Conservation (phyloP, 345 rosid species). For the Salix arbutifolia region DNA sequence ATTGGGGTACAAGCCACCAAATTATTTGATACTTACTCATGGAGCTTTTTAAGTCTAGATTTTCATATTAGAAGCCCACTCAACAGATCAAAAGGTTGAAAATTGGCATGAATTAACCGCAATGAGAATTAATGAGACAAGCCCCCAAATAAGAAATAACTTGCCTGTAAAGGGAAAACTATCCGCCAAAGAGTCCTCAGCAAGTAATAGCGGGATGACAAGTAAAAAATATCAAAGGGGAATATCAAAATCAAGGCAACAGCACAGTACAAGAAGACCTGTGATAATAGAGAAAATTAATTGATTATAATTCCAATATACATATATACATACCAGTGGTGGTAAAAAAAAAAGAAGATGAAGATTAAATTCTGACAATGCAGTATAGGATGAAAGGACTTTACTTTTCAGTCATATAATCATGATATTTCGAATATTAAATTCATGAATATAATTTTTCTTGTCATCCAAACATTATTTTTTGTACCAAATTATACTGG, state of each 20-base stretch:
- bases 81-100: constrained; percentile 8
- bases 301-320: not conserved
- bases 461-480: not conserved
- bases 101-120: constrained; percentile 1
- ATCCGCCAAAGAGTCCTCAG: constrained; percentile 84
- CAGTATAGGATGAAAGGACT: not conserved
- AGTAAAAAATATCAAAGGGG: constrained; percentile 80
- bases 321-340: no score
- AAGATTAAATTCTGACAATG: not conserved
- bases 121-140: constrained; percentile 3
- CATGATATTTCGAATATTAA: no score
- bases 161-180: constrained; percentile 83
- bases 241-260: constrained; percentile 63
- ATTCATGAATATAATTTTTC: no score
- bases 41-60: not conserved
- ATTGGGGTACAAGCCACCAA: not conserved
- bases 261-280: constrained; percentile 77
- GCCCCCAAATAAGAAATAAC: constrained; percentile 10
- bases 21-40: not conserved
- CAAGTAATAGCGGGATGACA: constrained; percentile 76
- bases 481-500: not conserved
- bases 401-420: not conserved
- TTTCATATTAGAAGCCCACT: not conserved
- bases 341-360: not conserved
- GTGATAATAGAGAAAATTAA: constrained; percentile 22